Evolutionary conservation across 2,329 filamentous ascomycete species (phyloP).

Genomic region (Stemphylium vesicarium): DNA sequence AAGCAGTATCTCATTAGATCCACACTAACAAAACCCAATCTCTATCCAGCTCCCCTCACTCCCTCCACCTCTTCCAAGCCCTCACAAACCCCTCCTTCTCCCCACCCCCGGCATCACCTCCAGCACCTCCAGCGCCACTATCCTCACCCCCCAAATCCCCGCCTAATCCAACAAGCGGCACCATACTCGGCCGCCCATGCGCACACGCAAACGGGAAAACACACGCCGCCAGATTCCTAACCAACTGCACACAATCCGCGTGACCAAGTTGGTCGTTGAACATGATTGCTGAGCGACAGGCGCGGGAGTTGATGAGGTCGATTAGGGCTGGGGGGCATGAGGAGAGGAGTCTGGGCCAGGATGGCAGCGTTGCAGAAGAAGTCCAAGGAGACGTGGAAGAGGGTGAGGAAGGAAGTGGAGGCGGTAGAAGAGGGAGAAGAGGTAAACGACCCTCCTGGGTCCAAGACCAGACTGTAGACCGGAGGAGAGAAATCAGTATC

Average conservation of each 20-base stretch:
- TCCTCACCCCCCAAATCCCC: not conserved
- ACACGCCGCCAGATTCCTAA: conserved; percentile 65
- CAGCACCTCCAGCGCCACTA: too few species aligned
- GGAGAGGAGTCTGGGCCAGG: too few species aligned
- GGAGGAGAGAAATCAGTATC: conserved; percentile 74
- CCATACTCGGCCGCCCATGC: conserved; percentile 68
- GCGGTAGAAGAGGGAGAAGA: not conserved
- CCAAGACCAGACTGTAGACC: conserved; percentile 74
- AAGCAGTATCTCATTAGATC: too few species aligned
- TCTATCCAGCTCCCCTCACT: too few species aligned
- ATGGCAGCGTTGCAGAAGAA: too few species aligned
- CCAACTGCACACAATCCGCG: conserved; percentile 64
- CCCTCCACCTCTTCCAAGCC: conserved; percentile 8
- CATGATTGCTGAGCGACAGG: conserved; percentile 83
- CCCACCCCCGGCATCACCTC: not conserved
- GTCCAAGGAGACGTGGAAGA: too few species aligned
- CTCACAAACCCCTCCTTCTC: not conserved
- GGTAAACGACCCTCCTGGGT: conserved; percentile 21
- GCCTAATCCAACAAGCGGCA: conserved; percentile 50
- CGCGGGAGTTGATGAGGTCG: conserved; percentile 76
- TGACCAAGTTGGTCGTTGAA: conserved; percentile 74
- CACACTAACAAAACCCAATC: too few species aligned
- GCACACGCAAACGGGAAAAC: conserved; percentile 83
- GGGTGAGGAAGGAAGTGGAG: too few species aligned
- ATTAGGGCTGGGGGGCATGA: conserved; percentile 77